A percentile compares a stretch with the other conserved stretches of the same genome.
These are phyloP conservation scores for Pythium diclinum DNA, from an alignment of 352 stramenopile genomes.

Conservation along the genomic window DNA sequence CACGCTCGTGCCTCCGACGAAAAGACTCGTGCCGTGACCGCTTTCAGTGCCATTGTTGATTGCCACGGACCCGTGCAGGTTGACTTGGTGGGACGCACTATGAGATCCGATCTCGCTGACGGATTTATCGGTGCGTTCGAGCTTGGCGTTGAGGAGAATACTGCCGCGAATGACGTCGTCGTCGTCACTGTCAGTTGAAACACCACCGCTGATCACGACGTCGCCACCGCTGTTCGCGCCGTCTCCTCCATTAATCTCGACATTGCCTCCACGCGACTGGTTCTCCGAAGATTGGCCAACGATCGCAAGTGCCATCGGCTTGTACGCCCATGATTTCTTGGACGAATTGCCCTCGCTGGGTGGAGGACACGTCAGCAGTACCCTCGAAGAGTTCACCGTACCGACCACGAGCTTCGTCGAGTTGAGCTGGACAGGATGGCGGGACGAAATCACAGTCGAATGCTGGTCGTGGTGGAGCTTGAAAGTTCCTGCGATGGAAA, in stretches of 20 bases:
- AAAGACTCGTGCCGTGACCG: conserved; percentile 43
- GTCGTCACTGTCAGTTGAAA: conserved; percentile 28
- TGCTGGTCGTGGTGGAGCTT: conserved; percentile 45
- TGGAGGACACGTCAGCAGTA: conserved; percentile 19
- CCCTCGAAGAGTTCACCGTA: conserved; percentile 9
- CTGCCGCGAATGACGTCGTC: conserved; percentile 28
- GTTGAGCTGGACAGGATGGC: conserved; percentile 45
- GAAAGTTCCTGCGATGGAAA: conserved; percentile 44
- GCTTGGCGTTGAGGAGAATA: conserved; percentile 54
- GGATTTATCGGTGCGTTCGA: conserved; percentile 40
- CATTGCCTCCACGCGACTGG: conserved; percentile 45
- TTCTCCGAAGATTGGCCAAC: conserved; percentile 49
- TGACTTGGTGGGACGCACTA: conserved; percentile 44
- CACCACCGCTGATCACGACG: conserved; percentile 44
- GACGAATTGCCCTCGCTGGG: neutral
- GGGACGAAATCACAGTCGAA: conserved; percentile 39
- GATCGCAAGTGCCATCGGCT: conserved; percentile 48
- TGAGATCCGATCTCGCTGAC: conserved; percentile 62
- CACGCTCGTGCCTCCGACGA: conserved; percentile 38
- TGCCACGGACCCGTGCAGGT: conserved; percentile 47
- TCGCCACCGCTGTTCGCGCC: conserved; percentile 44
- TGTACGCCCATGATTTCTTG: conserved; percentile 1
- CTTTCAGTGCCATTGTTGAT: conserved; percentile 44
- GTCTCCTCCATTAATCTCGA: conserved; percentile 52
- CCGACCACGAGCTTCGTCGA: conserved; percentile 33